Percentiles rank a stretch among this genome's conserved stretches.
Conservation (phyloP, 768 basidiomycete genomes). For the Boletus patriciae region DNA sequence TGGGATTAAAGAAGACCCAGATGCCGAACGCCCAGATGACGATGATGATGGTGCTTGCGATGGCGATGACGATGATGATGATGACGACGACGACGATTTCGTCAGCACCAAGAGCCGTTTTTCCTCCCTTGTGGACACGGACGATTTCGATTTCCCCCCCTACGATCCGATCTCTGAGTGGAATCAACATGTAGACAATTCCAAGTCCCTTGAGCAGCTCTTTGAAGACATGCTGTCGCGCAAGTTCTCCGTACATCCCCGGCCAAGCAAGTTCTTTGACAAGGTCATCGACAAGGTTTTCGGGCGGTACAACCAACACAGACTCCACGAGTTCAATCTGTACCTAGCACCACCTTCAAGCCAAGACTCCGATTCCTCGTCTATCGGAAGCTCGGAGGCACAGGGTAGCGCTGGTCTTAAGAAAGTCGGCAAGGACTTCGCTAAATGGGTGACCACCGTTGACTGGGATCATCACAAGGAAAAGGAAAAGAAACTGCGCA, state of each 20-base stretch:
- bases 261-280: conserved; percentile 51
- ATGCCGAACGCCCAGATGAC: conserved; percentile 7
- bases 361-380: conserved; percentile 21
- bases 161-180: conserved; percentile 38
- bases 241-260: conserved; percentile 52
- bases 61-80: conserved; percentile 19
- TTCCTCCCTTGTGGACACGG: conserved; percentile 23
- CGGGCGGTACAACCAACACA: conserved; percentile 45
- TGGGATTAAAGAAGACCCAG: conserved; percentile 21
- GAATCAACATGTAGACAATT: conserved; percentile 39
- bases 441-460: conserved; percentile 37
- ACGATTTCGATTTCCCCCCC: conserved; percentile 18
- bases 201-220: conserved; percentile 52
- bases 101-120: conserved; percentile 33
- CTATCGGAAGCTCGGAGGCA: conserved; percentile 27
- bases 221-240: conserved; percentile 59
- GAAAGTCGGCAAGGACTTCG: conserved; percentile 35
- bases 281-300: conserved; percentile 50
- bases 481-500: conserved; percentile 23
- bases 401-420: conserved; percentile 24
- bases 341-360: conserved; percentile 52
- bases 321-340: conserved; percentile 50
- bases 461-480: conserved; percentile 38
- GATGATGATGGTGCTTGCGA: too few relatives aligned
- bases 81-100: conserved; percentile 35